A percentile compares a stretch with the other conserved stretches of the same genome.
Evolutionary conservation across 2,329 filamentous ascomycete species (phyloP).

Genomic region (Colletotrichum liaoningense): DNA sequence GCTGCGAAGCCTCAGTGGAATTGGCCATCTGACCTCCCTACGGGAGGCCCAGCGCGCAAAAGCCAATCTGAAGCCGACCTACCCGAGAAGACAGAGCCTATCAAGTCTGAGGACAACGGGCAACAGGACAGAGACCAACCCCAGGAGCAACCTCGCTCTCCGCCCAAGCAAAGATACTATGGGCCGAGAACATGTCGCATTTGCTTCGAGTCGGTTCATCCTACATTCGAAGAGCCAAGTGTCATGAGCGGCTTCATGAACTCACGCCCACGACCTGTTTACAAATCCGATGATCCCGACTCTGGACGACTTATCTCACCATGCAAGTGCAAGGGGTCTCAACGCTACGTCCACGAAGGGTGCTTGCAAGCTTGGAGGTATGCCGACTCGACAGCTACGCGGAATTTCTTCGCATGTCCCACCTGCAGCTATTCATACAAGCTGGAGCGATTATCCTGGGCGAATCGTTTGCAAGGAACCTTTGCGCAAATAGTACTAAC

Average conservation of each 20-base stretch:
- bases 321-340: slow-evolving; percentile 92
- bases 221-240: slow-evolving; percentile 53
- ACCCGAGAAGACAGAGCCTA: not conserved
- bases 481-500: slow-evolving; percentile 78
- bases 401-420: slow-evolving; percentile 88
- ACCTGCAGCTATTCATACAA: slow-evolving; percentile 89
- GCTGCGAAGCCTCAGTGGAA: slow-evolving; percentile 25
- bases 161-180: slow-evolving; percentile 61
- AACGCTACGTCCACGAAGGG: slow-evolving; percentile 93
- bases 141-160: slow-evolving; percentile 4
- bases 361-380: slow-evolving; percentile 88
- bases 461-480: slow-evolving; percentile 74
- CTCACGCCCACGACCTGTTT: slow-evolving; percentile 56
- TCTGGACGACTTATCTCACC: slow-evolving; percentile 86
- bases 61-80: slow-evolving; percentile 5
- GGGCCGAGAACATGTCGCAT: slow-evolving; percentile 86
- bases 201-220: slow-evolving; percentile 77
- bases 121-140: not conserved
- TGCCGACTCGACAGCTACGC: slow-evolving; percentile 70
- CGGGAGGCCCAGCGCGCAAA: not conserved
- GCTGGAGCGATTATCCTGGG: slow-evolving; percentile 81
- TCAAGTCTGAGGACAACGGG: not conserved
- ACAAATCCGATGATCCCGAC: slow-evolving; percentile 79
- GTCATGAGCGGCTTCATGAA: slow-evolving; percentile 31
- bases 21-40: slow-evolving; percentile 27